Evolutionary conservation across 2,329 filamentous ascomycete species (phyloP).

Genomic region (Berkeleyomyces basicola): DNA sequence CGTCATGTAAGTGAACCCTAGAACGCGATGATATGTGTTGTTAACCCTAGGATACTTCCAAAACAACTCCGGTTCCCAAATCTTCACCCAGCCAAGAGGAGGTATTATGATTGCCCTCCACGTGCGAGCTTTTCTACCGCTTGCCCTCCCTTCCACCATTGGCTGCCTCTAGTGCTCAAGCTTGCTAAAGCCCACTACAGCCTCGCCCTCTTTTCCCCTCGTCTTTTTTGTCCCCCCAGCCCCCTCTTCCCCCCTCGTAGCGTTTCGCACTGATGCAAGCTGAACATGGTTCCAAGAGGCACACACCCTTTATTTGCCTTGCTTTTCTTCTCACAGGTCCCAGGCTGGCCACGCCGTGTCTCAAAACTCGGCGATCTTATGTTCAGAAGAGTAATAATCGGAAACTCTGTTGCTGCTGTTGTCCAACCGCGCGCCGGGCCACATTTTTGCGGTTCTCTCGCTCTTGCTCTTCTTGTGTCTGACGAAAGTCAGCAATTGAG

Average conservation of each 20-base stretch:
- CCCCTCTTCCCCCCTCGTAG: not conserved
- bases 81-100: not conserved
- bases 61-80: not conserved
- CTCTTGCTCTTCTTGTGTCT: not conserved
- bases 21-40: not conserved
- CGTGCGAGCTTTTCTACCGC: not conserved
- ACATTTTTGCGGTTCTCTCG: not conserved
- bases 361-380: not conserved
- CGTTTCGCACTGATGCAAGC: conserved; percentile 1
- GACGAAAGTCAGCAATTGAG: not conserved
- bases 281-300: not conserved
- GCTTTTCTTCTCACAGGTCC: not conserved
- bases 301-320: not conserved
- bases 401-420: not conserved
- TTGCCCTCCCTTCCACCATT: not conserved
- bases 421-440: not conserved
- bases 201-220: not conserved
- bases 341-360: not conserved
- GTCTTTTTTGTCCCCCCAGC: not conserved
- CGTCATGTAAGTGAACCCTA: too few species aligned
- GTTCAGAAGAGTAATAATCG: not conserved
- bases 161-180: not conserved
- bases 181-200: not conserved
- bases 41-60: not conserved
- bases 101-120: not conserved